Conservation (phyloP, 495 filamentous ascomycete genomes). For the Clavariopsis aquatica region DNA sequence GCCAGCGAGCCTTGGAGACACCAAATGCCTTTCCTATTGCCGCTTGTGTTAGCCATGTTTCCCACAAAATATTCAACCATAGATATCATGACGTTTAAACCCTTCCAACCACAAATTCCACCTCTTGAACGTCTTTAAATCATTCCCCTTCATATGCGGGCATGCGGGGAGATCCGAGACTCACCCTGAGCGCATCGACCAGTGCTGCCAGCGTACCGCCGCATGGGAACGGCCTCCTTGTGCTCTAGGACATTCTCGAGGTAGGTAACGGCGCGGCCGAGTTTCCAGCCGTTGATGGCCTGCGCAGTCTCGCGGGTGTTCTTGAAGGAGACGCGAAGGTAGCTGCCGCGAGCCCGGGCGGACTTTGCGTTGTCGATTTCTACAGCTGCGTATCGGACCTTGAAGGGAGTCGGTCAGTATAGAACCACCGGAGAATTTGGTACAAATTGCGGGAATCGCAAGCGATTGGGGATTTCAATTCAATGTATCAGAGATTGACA, state of each 20-base stretch:
- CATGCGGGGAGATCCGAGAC: constrained; percentile 44
- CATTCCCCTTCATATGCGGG: not conserved
- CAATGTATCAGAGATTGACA: not conserved
- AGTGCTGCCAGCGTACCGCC: constrained; percentile 90
- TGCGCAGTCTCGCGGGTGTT: constrained; percentile 99
- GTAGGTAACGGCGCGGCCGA: constrained; percentile 88
- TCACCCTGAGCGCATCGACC: constrained; percentile 95
- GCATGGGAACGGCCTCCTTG: constrained; percentile 95
- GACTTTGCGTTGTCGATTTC: constrained; percentile 87
- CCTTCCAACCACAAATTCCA: not conserved
- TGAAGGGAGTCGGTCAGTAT: constrained; percentile 9
- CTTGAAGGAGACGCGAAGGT: constrained; percentile 99
- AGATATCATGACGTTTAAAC: not conserved
- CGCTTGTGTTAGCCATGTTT: constrained; percentile 11
- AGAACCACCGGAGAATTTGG: not conserved
- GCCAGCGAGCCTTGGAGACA: constrained; percentile 96
- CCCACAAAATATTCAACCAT: not conserved
- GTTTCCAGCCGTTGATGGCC: constrained; percentile 99
- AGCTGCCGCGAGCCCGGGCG: constrained; percentile 94
- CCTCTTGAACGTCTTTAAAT: not conserved
- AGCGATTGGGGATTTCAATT: not conserved
- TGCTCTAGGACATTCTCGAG: constrained; percentile 95
- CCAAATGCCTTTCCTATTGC: constrained; percentile 92
- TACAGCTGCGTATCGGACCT: constrained; percentile 96
- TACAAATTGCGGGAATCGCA: not conserved